A percentile compares a stretch with the other conserved stretches of the same genome.
phyloP scores from a whole-genome alignment of 352 stramenopile species.

The Globisporangium canariense region DNA sequence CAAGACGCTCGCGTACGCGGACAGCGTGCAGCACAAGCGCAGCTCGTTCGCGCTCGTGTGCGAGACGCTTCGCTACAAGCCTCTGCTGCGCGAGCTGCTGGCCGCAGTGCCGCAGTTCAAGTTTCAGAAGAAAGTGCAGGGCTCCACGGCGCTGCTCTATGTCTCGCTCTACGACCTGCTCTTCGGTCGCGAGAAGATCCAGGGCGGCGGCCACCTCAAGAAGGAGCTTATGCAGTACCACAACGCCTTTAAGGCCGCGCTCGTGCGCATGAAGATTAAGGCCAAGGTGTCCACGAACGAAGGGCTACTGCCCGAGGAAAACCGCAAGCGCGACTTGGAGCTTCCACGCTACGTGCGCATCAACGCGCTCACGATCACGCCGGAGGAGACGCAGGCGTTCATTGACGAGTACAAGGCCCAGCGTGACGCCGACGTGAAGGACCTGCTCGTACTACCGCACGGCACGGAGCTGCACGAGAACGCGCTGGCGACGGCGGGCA shows the following conservation, averaged over 20 bases:
- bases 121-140: slow-evolving; percentile 54
- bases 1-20: slow-evolving; percentile 82
- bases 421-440: slow-evolving; percentile 83
- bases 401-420: slow-evolving; percentile 48
- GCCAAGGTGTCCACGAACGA: slow-evolving; percentile 75
- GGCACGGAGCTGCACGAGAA: slow-evolving; percentile 86
- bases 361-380: slow-evolving; percentile 84
- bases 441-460: slow-evolving; percentile 91
- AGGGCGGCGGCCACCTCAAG: slow-evolving; percentile 86
- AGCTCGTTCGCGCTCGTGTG: slow-evolving; percentile 88
- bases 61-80: slow-evolving; percentile 87
- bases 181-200: slow-evolving; percentile 82
- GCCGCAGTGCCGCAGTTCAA: slow-evolving; percentile 65
- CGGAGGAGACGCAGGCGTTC: slow-evolving; percentile 47
- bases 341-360: slow-evolving; percentile 91
- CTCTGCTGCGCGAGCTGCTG: slow-evolving; percentile 67
- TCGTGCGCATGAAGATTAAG: slow-evolving; percentile 83
- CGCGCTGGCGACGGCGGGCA: slow-evolving; percentile 72
- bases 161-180: slow-evolving; percentile 87
- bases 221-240: slow-evolving; percentile 78
- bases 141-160: slow-evolving; percentile 57
- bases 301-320: slow-evolving; percentile 72
- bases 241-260: slow-evolving; percentile 64
- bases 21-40: slow-evolving; percentile 80
- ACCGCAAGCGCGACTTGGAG: slow-evolving; percentile 62